Conservation (phyloP, 2,329 filamentous ascomycete species). For the Cadophora gregata region DNA sequence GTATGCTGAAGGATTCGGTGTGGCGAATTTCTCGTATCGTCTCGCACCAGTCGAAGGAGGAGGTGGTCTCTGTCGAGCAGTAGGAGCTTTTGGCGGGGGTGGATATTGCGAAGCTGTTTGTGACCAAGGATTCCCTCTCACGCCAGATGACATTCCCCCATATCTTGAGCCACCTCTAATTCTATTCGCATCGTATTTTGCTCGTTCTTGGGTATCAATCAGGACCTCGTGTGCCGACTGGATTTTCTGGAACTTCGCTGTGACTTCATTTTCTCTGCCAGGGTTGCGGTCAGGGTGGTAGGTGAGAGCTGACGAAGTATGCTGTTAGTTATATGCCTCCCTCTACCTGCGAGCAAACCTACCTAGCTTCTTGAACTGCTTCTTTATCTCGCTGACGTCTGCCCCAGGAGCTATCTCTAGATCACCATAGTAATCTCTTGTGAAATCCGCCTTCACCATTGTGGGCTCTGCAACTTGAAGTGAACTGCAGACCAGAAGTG, state of each 20-base stretch:
- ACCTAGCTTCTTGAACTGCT: conserved; percentile 72
- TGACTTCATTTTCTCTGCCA: conserved; percentile 68
- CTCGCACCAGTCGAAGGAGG: conserved; percentile 42
- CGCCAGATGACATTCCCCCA: conserved; percentile 30
- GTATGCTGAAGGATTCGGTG: conserved; percentile 39
- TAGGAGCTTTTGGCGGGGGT: conserved; percentile 42
- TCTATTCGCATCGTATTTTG: conserved; percentile 44
- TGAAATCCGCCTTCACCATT: conserved; percentile 46
- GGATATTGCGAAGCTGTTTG: conserved; percentile 41
- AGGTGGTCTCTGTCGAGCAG: conserved; percentile 31
- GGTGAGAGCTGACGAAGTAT: conserved; percentile 59
- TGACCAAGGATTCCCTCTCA: conserved; percentile 45
- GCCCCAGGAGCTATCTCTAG: conserved; percentile 65
- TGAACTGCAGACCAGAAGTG: not conserved
- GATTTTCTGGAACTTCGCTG: conserved; percentile 72
- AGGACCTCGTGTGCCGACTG: conserved; percentile 74
- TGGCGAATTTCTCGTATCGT: conserved; percentile 42
- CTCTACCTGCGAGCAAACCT: conserved; percentile 33
- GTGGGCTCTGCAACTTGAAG: conserved; percentile 16
- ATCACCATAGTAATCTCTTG: conserved; percentile 69
- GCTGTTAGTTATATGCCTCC: conserved; percentile 24
- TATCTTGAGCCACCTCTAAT: conserved; percentile 26
- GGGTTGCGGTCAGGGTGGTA: conserved; percentile 76
- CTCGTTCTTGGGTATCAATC: conserved; percentile 46
- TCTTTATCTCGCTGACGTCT: conserved; percentile 69